These are phyloP conservation scores for Curvularia spicifera DNA, from an alignment of 2,329 filamentous ascomycete genomes.

Conservation along the genomic window DNA sequence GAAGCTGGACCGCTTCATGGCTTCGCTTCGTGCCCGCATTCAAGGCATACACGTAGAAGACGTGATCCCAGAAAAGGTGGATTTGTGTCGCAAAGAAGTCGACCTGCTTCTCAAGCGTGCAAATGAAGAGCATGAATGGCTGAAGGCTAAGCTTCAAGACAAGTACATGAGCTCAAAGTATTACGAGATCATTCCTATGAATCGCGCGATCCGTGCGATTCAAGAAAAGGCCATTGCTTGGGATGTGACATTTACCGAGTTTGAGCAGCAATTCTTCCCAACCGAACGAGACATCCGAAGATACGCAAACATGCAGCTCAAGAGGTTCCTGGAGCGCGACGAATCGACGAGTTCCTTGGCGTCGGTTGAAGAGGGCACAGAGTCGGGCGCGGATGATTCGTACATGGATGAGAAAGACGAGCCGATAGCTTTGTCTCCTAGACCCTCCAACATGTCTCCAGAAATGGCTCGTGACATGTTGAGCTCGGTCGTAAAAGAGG, in stretches of 20 bases:
- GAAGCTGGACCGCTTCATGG: slow-evolving; percentile 84
- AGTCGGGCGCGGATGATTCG: slow-evolving; percentile 49
- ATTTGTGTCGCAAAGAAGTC: slow-evolving; percentile 81
- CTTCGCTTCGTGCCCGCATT: slow-evolving; percentile 81
- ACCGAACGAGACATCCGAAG: slow-evolving; percentile 95
- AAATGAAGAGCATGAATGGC: slow-evolving; percentile 77
- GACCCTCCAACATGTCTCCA: slow-evolving; percentile 56
- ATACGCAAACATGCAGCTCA: slow-evolving; percentile 88
- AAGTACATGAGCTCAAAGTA: slow-evolving; percentile 94
- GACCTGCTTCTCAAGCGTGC: slow-evolving; percentile 78
- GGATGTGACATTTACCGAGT: slow-evolving; percentile 88
- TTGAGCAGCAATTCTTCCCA: slow-evolving; percentile 90
- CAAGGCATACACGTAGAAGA: slow-evolving; percentile 91
- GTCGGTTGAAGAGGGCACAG: slow-evolving; percentile 70
- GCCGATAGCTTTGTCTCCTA: slow-evolving; percentile 38
- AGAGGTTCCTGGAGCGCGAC: slow-evolving; percentile 87
- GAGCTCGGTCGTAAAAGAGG: slow-evolving; percentile 69
- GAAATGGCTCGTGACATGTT: slow-evolving; percentile 70
- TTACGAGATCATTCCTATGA: slow-evolving; percentile 95
- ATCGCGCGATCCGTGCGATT: slow-evolving; percentile 85
- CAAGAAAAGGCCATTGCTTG: slow-evolving; percentile 92
- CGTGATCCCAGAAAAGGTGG: slow-evolving; percentile 83
- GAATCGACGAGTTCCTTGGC: slow-evolving; percentile 78
- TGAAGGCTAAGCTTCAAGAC: slow-evolving; percentile 81
- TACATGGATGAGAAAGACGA: slow-evolving; percentile 42